Evolutionary conservation across 768 basidiomycete species (phyloP), one percentile per base, ranked within the genome.

Genomic region (Flagelloscypha sp.): DNA sequence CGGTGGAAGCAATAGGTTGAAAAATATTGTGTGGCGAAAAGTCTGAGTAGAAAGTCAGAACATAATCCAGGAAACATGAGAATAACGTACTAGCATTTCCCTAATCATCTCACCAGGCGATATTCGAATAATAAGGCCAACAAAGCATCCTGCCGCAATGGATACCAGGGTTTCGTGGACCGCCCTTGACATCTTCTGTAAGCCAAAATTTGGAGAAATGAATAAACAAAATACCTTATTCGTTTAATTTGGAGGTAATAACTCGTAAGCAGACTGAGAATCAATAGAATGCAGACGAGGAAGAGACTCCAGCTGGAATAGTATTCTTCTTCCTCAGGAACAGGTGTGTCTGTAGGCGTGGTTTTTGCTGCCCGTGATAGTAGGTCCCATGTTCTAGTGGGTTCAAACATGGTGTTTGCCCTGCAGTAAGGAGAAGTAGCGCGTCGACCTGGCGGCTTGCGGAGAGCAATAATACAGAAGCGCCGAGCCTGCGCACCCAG

Each of bases 211-310:
- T n/a, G n/a, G n/a, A n/a, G n/a, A n/a, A n/a, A n/a, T n/a, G n/a
- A n/a, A n/a, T n/a, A n/a, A n/a, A n/a, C n/a, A n/a, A n/a, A n/a
- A n/a, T n/a, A n/a, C n/a, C n/a, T 78, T 62, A 99, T 99, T 33
- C 84, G 74, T 56, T 93, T 90, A 52, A 97, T 88, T 68, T 98
- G 93, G 4, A 99, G 78, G 53, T 97, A 98, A 65, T 99, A 99
- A 18, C 88, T 92, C 15, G 90, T 95, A 75, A 83, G 88, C 39
- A 99, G 74, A 6, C 94, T 95, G 44, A 95, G 67, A 36, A 98
- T 84, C 42, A 99, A 82, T 22, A 99, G 79, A 43, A 88, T 58
- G 65, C 88, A 88, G 48, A 90, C 88, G 35, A 92, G 81, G 58
- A 90, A 87, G 15, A 92, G 74, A n/a, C 86, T 88, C 85, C 88